Evolutionary conservation across 768 basidiomycete genomes (phyloP), one percentile per base, ranked within the genome.

Genomic region (Suillus occidentalis): DNA sequence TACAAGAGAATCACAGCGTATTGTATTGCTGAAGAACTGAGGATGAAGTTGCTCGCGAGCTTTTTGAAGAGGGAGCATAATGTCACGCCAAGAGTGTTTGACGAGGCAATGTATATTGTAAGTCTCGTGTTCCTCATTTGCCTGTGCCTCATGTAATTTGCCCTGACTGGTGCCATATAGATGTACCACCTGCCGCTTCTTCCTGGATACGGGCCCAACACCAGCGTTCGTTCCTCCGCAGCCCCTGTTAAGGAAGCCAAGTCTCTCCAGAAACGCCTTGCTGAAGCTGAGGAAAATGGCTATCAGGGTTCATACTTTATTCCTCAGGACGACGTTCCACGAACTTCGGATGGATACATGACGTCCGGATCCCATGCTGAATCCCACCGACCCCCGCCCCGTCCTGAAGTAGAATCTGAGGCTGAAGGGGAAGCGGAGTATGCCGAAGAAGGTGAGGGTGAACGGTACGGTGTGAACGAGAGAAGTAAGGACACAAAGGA

Each of bases 61-160:
- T 97, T 95, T 72, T 73, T 97, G 73, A 97, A 96, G 77, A 82
- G 96, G 60, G 96, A 98, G 72, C 96, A 98, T 74, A 97, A 95
- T 62, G 95, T 96, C 13, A 82, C 79, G 12, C 94, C 89, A 1
- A 82, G 96, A 65, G 84, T 94, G 0, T 98, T 94, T 69, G 96
- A 97, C 74, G 96, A 98, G 77, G 95, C 95, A 0, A 77, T 97
- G 66, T 97, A 97, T 80, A 91, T 89, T 63, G 95, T 96, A 67
- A 79, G 92, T 84, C 16, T 13, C 7, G 18, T 56, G 34, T 50
- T 68, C 6, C 40, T 55, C 37, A 22, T 31, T 39, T 31, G 6
- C 45, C 5, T 43, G n/a, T 39, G 1, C 40, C 9, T 65, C 67
- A 25, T 53, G 68, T 25, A 45, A 14, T 63, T 45, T n/a, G 14